phyloP scores from a whole-genome alignment of 345 rosid species.

The Populus davidiana region DNA sequence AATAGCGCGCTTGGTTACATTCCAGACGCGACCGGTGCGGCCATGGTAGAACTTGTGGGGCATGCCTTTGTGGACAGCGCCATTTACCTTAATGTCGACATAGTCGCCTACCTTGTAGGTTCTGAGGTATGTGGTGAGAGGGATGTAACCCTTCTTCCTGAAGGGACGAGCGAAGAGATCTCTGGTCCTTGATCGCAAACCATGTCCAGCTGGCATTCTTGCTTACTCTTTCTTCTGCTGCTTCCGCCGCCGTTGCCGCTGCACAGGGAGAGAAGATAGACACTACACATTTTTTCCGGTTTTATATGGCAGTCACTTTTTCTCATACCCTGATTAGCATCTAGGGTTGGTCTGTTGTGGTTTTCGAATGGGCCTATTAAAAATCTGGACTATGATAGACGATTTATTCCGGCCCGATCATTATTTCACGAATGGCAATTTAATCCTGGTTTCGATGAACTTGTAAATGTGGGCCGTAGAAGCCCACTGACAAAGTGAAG shows the following conservation, averaged over 20 bases:
- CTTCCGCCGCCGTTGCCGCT: background rate
- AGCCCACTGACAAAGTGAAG: background rate
- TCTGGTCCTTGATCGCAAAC: constrained; percentile 53
- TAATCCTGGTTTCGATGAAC: background rate
- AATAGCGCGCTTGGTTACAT: constrained; percentile 67
- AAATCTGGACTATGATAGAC: background rate
- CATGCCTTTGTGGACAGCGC: constrained; percentile 55
- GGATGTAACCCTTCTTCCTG: constrained; percentile 71
- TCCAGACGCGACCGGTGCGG: constrained; percentile 70
- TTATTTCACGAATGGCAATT: background rate
- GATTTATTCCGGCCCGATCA: background rate
- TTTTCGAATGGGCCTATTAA: background rate
- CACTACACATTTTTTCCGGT: background rate
- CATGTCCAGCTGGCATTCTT: constrained; percentile 65
- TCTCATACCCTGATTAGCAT: background rate
- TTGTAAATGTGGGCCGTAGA: background rate
- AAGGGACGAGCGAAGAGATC: constrained; percentile 55
- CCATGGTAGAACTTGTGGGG: constrained; percentile 76
- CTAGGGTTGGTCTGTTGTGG: background rate
- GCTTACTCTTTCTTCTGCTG: background rate
- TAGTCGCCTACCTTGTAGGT: constrained; percentile 57
- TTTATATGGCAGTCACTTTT: background rate
- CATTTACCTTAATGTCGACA: background rate
- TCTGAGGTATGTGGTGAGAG: constrained; percentile 52
- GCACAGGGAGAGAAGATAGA: too few species aligned